Base-by-base conservation (phyloP, 345 rosid species). In the Anacardium occidentale region DNA sequence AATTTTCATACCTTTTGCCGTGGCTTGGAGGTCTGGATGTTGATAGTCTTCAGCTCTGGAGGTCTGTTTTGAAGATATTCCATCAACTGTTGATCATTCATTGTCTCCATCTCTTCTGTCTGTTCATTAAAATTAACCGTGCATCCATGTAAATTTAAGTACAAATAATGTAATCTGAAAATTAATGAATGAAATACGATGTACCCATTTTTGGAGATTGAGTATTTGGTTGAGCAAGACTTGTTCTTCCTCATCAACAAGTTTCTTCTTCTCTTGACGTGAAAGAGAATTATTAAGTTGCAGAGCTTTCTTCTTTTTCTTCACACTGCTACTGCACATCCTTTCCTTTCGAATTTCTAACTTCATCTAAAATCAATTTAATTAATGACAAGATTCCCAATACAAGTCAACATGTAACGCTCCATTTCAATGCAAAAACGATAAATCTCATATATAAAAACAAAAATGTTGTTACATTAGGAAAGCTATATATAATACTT, bases 61-160 rank as follows among this genome's bases (percentile, higher is more conserved):
- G 81, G 86, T 62, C 84, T 78, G 51, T 74, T 78, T 48, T 70
- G 61, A 62, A 83, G 59, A 62, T 80, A 80, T 13, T 80, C 77
- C 69, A 67, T 74, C 42, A 80, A 45, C 26, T 78, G 75, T 34
- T 80, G 79, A 50, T 83, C 84, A n/a, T 74, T 71, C 86, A 80
- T 78, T 4, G 26, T 44, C 18, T 74, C 79, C 42, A 80, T 52
- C 29, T 55, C 70, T 8, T 76, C 74, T 3, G 74, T 69, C 84
- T 83, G 66, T 26, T 47, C 26, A 64, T 13, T 10, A 21, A 34
- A 29, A 29, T 29, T 29, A 11, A 5, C 21, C 24, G 37, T 2
- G 14, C 10, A 47, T 47, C 12, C 9, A 44, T 10, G 14, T 47
- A 47, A 44, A 47, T 47, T 10, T 10, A 9, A 47, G 32, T 29